Evolutionary conservation across 805 yeast species (phyloP).

Genomic region (Nakazawaea wickerhamii): DNA sequence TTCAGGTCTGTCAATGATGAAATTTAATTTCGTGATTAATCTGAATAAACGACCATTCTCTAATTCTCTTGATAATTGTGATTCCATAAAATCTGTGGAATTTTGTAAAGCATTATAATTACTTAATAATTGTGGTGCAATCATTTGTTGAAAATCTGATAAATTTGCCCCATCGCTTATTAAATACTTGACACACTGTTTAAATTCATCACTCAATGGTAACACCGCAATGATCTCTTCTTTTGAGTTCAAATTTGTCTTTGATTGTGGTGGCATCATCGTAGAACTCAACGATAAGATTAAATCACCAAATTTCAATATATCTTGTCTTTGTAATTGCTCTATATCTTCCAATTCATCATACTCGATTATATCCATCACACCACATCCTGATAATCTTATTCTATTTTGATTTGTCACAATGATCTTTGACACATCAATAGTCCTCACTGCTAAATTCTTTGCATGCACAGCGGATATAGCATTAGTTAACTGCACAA

Average conservation of each 20-base stretch:
- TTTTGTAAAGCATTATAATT: conserved; percentile 46
- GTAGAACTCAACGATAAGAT: conserved; percentile 49
- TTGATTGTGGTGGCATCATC: conserved; percentile 18
- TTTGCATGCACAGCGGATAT: conserved; percentile 57
- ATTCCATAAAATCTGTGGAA: conserved; percentile 53
- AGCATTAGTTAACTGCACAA: conserved; percentile 71
- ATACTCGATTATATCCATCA: conserved; percentile 54
- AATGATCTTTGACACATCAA: conserved; percentile 65
- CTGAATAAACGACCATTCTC: conserved; percentile 88
- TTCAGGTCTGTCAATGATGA: conserved; percentile 72
- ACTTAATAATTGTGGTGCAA: conserved; percentile 40
- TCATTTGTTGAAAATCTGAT: conserved; percentile 30
- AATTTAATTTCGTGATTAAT: conserved; percentile 73
- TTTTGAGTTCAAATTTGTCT: conserved; percentile 16
- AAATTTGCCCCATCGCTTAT: conserved; percentile 21
- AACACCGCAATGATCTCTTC: conserved; percentile 23
- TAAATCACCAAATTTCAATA: conserved; percentile 51
- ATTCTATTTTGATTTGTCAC: conserved; percentile 69
- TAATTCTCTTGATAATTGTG: conserved; percentile 61
- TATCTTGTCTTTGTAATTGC: conserved; percentile 49
- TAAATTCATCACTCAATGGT: conserved; percentile 40
- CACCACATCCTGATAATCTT: conserved; percentile 66
- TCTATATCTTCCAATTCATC: conserved; percentile 20
- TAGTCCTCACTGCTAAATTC: conserved; percentile 57
- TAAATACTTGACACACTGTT: conserved; percentile 35